These are phyloP conservation scores for Diplodia mutila DNA, from an alignment of 2,329 filamentous ascomycete genomes.

Conservation along the genomic window DNA sequence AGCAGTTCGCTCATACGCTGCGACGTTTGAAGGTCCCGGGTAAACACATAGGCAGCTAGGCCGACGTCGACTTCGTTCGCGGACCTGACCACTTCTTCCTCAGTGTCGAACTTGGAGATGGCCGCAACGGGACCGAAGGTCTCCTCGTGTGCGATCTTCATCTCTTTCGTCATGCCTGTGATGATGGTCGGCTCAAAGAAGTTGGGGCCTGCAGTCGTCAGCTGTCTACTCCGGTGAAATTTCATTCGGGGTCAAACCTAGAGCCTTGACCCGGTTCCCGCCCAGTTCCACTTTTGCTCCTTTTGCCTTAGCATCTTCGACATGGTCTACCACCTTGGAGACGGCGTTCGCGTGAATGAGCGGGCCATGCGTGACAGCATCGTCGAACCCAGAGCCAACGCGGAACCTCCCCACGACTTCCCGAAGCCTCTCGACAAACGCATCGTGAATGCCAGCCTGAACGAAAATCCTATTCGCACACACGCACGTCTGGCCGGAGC, in stretches of 20 bases:
- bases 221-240: not conserved
- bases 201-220: not conserved
- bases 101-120: slow-evolving; percentile 42
- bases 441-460: slow-evolving; percentile 43
- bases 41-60: slow-evolving; percentile 44
- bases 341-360: slow-evolving; percentile 60
- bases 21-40: slow-evolving; percentile 42
- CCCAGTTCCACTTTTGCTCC: slow-evolving; percentile 67
- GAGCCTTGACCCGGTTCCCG: slow-evolving; percentile 50
- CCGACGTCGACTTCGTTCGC: slow-evolving; percentile 45
- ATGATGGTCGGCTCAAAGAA: slow-evolving; percentile 35
- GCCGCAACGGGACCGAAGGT: slow-evolving; percentile 45
- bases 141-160: slow-evolving; percentile 42
- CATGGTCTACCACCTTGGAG: slow-evolving; percentile 62
- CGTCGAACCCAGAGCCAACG: slow-evolving; percentile 61
- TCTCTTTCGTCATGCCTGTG: slow-evolving; percentile 38
- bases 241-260: slow-evolving; percentile 18
- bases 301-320: slow-evolving; percentile 65
- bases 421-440: slow-evolving; percentile 47
- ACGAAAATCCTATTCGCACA: slow-evolving; percentile 43
- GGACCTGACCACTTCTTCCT: slow-evolving; percentile 44
- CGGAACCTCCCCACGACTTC: slow-evolving; percentile 59
- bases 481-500: slow-evolving; percentile 45
- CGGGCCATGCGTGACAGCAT: slow-evolving; percentile 42
- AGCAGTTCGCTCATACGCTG: slow-evolving; percentile 35